Conservation (phyloP, 1,284 basidiomycete species). For the Cryptococcus sp. region DNA sequence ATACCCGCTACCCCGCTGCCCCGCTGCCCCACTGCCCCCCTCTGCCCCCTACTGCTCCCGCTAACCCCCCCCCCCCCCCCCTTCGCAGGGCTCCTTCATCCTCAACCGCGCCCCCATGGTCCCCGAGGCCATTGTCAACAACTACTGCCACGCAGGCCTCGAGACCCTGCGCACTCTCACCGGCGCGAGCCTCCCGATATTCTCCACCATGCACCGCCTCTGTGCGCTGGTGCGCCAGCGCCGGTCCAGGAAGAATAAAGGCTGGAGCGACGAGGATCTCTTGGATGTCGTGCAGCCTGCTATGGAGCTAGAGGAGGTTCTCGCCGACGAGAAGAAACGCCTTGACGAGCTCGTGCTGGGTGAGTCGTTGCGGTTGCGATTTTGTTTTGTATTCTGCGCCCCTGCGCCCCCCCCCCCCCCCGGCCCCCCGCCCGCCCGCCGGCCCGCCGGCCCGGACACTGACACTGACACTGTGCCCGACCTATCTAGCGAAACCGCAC, state of each 20-base stretch:
- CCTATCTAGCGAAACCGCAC: constrained; percentile 25
- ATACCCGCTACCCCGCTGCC: too few relatives aligned
- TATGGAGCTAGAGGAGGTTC: constrained; percentile 24
- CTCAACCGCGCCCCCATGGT: constrained; percentile 25
- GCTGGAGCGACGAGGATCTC: constrained; percentile 31
- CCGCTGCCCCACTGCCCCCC: too few relatives aligned
- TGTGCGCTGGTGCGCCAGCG: constrained; percentile 23
- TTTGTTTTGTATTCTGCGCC: too few relatives aligned
- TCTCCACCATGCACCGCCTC: constrained; percentile 31
- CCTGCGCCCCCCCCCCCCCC: too few relatives aligned
- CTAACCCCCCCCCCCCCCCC: background rate
- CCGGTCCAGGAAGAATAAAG: constrained; percentile 10
- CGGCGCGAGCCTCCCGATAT: constrained; percentile 29
- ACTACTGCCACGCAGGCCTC: constrained; percentile 8
- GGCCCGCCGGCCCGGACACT: too few relatives aligned
- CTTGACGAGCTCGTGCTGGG: constrained; percentile 27
- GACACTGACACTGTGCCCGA: background rate
- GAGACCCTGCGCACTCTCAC: constrained; percentile 30
- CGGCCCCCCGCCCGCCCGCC: too few relatives aligned
- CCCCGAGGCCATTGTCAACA: constrained; percentile 14
- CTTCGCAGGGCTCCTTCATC: constrained; percentile 25
- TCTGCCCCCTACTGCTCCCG: too few relatives aligned
- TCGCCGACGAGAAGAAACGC: constrained; percentile 30
- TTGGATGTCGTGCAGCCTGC: constrained; percentile 26
- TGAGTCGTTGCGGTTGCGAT: too few relatives aligned